phyloP scores from a whole-genome alignment of 371 early-diverging fungal genomes.

The Parasitella parasitica region DNA sequence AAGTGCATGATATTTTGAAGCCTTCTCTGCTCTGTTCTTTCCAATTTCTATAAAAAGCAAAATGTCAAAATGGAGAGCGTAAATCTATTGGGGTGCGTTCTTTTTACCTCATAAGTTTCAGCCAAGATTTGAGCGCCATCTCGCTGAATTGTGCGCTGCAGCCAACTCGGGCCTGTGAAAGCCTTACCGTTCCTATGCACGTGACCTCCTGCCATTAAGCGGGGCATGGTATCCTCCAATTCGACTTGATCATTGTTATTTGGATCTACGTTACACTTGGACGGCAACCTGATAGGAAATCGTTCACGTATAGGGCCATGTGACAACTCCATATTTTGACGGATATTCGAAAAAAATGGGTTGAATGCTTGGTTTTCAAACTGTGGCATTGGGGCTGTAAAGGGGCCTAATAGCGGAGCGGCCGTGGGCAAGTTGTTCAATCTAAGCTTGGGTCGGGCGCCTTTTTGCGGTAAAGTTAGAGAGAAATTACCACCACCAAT shows the following conservation, averaged over 20 bases:
- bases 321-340: conserved; percentile 41
- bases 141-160: conserved; percentile 24
- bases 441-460: conserved; percentile 33
- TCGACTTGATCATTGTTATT: neutral
- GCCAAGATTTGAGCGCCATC: conserved; percentile 39
- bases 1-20: conserved; percentile 64
- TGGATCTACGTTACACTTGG: conserved; percentile 28
- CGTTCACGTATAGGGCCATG: conserved; percentile 38
- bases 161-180: conserved; percentile 34
- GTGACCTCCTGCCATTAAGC: conserved; percentile 25
- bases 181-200: conserved; percentile 1
- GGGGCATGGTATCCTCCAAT: conserved; percentile 2
- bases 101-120: conserved; percentile 43
- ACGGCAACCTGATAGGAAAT: conserved; percentile 35
- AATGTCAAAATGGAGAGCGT: no score
- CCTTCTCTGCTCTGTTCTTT: conserved; percentile 60
- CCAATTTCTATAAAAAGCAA: conserved; percentile 52
- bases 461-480: conserved; percentile 5
- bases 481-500: conserved; percentile 11
- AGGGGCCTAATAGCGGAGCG: conserved; percentile 30
- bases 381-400: conserved; percentile 43
- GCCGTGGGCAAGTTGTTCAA: conserved; percentile 22
- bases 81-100: no score
- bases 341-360: conserved; percentile 47
- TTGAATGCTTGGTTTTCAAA: conserved; percentile 41